Evolutionary conservation across 192 early-diverging fungal species (phyloP).

Genomic region (Coemansia sp.): DNA sequence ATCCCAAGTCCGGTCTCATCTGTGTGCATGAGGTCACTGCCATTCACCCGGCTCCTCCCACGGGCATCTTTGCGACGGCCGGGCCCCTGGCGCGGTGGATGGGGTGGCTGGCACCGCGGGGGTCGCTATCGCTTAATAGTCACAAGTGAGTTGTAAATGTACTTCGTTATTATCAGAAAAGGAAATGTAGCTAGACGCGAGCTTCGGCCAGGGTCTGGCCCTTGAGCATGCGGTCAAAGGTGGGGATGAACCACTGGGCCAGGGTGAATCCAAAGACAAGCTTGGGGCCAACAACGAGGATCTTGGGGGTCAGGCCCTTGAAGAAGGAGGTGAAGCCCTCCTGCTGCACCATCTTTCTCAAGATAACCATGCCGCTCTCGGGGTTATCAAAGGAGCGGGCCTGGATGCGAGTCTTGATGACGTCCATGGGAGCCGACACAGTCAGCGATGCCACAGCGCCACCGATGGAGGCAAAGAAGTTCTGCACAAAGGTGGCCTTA

Average conservation of each 20-base stretch:
- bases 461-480: constrained; percentile 94
- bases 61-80: constrained; percentile 23
- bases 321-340: constrained; percentile 94
- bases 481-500: constrained; percentile 98
- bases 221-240: constrained; percentile 46
- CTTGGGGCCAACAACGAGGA: constrained; percentile 92
- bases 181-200: not conserved
- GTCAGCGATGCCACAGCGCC: constrained; percentile 93
- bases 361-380: constrained; percentile 82
- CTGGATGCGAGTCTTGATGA: constrained; percentile 99
- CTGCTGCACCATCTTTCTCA: constrained; percentile 84
- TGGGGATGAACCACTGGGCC: constrained; percentile 91
- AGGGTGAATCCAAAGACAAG: constrained; percentile 96
- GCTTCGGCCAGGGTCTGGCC: constrained; percentile 7
- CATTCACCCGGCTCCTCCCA: constrained; percentile 47
- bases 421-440: constrained; percentile 94
- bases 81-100: constrained; percentile 40
- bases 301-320: constrained; percentile 90
- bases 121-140: constrained; percentile 25
- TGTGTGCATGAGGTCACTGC: constrained; percentile 45
- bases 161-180: not conserved
- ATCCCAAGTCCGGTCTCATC: constrained; percentile 25
- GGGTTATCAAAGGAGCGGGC: constrained; percentile 84
- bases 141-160: not conserved
- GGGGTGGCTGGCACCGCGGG: constrained; percentile 43